These are phyloP conservation scores for Metschnikowia amazonensis DNA, from an alignment of 805 yeast species.

Conservation along the genomic window DNA sequence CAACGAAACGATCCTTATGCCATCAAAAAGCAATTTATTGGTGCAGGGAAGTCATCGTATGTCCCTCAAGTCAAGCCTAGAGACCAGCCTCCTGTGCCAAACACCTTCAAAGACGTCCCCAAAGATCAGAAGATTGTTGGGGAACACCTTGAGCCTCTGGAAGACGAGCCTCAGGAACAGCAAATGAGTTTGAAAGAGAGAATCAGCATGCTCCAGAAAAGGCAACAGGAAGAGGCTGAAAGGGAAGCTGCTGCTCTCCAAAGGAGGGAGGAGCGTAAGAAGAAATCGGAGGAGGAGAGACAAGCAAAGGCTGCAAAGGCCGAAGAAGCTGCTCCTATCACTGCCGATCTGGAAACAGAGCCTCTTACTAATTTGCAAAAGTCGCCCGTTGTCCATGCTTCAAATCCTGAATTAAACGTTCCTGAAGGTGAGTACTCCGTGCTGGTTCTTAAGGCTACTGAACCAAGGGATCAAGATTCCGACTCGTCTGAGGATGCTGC, in stretches of 20 bases:
- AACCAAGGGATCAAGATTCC: background rate
- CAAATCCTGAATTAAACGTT: background rate
- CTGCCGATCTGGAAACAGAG: conserved; percentile 16
- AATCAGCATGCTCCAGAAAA: conserved; percentile 76
- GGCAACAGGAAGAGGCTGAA: conserved; percentile 77
- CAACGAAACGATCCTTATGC: conserved; percentile 43
- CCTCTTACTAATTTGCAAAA: background rate
- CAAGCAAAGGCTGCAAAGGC: conserved; percentile 3
- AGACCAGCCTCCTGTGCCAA: conserved; percentile 34
- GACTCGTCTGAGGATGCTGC: background rate
- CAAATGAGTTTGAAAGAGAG: conserved; percentile 82
- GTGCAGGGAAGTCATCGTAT: conserved; percentile 57
- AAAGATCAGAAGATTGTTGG: conserved; percentile 18
- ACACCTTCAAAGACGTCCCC: conserved; percentile 25
- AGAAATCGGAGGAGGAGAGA: conserved; percentile 22
- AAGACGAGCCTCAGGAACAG: conserved; percentile 53
- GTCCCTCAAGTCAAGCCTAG: conserved; percentile 46
- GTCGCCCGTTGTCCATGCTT: background rate
- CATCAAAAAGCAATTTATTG: conserved; percentile 52
- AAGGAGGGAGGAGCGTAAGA: conserved; percentile 49
- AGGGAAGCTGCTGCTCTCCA: conserved; percentile 58
- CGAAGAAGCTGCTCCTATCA: background rate
- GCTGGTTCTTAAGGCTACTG: background rate
- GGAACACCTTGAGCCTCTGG: conserved; percentile 10
- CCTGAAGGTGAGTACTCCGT: background rate